Evolutionary conservation across 2,329 filamentous ascomycete species (phyloP), one percentile per base, ranked within the genome.

Genomic region (Periglandula ipomoeae): DNA sequence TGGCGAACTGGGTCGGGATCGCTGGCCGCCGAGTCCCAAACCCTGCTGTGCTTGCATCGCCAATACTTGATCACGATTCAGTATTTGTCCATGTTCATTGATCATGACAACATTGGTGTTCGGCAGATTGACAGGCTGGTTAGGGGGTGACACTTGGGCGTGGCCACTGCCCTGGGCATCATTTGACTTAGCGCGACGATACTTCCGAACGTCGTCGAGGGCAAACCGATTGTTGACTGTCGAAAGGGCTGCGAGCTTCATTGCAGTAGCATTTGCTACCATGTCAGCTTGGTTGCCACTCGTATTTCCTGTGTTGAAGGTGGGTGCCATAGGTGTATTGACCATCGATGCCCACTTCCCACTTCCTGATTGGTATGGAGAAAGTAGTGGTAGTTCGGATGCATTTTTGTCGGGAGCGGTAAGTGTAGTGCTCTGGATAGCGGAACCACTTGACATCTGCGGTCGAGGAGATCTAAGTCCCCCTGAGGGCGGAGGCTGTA

Each of bases 271-370:
- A 63, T 97, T 98, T 51, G 93, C 93, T 50, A 98, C 86, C 91
- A 97, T 97, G 61, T 98, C 93, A 15, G 89, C 90, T 65, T 96
- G 90, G 49, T 78, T 83, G 42, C 73, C 74, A 37, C 72, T 70
- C 35, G 69, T 69, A 56, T 77, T 65, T 47, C 56, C 58, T 15
- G 74, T 69, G 54, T 78, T 84, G 67, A 97, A 98, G 56, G 84
- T 91, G 37, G 88, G 73, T 5, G 91, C 87, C 86, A 97, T 94
- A 2, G 93, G 93, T 2, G 93, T 98, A 70, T 95, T 97, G 55
- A 94, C 84, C 87, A 96, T 95, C 8, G 93, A 97, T 22, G 93
- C 93, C 93, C 93, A 98, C 73, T 93, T 97, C 49, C 88, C 89
- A 64, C 89, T 89, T 46, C 84, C 79, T 32, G 84, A 75, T 53